These are phyloP conservation scores for Salix koriyanagi DNA, from an alignment of 345 rosid species.

Conservation along the genomic window DNA sequence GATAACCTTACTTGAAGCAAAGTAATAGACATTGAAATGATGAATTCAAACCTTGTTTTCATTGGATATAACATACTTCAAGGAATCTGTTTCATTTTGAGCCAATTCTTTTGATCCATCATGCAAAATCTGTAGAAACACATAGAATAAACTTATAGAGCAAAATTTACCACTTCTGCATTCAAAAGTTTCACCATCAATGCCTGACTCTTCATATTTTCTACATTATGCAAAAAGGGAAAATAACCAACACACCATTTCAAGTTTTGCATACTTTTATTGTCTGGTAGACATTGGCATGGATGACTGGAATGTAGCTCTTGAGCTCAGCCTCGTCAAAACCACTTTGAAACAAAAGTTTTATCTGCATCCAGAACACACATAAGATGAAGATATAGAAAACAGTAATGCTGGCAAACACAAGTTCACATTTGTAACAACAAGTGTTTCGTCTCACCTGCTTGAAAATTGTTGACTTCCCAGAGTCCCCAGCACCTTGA, in stretches of 20 bases:
- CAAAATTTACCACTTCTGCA: neutral
- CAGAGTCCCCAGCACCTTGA: constrained; percentile 97
- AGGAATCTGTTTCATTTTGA: constrained; percentile 63
- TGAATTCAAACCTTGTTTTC: constrained; percentile 64
- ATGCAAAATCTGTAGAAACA: constrained; percentile 62
- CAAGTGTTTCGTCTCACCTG: constrained; percentile 51
- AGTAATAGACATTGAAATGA: neutral
- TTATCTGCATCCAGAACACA: constrained; percentile 52
- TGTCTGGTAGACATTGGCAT: constrained; percentile 96
- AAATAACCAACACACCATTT: constrained; percentile 70
- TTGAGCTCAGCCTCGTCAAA: constrained; percentile 82
- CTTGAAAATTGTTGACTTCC: constrained; percentile 98
- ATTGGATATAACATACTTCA: constrained; percentile 54
- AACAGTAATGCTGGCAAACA: neutral
- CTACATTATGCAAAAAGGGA: constrained; percentile 39
- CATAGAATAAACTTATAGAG: constrained; percentile 13
- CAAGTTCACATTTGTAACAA: neutral
- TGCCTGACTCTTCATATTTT: constrained; percentile 24
- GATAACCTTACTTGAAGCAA: neutral
- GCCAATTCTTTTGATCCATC: constrained; percentile 95
- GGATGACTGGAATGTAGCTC: constrained; percentile 87
- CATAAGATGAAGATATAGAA: constrained; percentile 4
- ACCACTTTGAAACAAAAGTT: constrained; percentile 94
- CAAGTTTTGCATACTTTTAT: constrained; percentile 90
- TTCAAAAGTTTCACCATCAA: constrained; percentile 9